phyloP scores from a whole-genome alignment of 2,329 filamentous ascomycete species.

The Sporothrix brasiliensis region DNA sequence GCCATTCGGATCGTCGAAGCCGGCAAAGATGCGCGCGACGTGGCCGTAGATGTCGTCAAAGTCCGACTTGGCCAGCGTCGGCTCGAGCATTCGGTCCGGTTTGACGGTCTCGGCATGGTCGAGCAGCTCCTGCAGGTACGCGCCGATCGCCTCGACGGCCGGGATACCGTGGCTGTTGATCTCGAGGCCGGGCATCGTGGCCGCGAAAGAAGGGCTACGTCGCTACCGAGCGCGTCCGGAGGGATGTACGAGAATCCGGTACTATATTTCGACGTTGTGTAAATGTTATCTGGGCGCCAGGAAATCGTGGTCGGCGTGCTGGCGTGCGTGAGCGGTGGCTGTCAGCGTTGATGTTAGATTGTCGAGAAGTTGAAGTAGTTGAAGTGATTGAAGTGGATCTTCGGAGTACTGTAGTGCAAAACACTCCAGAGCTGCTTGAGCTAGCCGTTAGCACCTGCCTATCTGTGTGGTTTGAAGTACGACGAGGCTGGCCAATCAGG shows the following conservation, averaged over 20 bases:
- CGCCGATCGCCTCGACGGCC: conserved; percentile 57
- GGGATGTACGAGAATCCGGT: background rate
- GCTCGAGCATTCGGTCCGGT: conserved; percentile 66
- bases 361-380: too few species aligned
- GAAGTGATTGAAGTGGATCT: background rate
- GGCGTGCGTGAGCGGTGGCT: background rate
- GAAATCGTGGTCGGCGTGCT: background rate
- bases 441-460: conserved; percentile 1
- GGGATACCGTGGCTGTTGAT: conserved; percentile 53
- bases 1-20: conserved; percentile 39
- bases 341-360: conserved; percentile 1
- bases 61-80: conserved; percentile 71
- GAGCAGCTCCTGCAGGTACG: conserved; percentile 61
- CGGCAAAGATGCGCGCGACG: conserved; percentile 48
- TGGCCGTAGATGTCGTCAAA: conserved; percentile 55
- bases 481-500: conserved; percentile 35
- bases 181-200: conserved; percentile 55
- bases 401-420: background rate
- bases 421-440: background rate
- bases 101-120: conserved; percentile 62
- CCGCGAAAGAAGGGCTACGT: conserved; percentile 8
- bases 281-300: background rate
- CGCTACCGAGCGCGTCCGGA: background rate
- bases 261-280: too few species aligned
- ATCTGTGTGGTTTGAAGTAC: conserved; percentile 8